Evolutionary conservation across 2,329 filamentous ascomycete genomes (phyloP).

Genomic region (Calonectria honghensis): DNA sequence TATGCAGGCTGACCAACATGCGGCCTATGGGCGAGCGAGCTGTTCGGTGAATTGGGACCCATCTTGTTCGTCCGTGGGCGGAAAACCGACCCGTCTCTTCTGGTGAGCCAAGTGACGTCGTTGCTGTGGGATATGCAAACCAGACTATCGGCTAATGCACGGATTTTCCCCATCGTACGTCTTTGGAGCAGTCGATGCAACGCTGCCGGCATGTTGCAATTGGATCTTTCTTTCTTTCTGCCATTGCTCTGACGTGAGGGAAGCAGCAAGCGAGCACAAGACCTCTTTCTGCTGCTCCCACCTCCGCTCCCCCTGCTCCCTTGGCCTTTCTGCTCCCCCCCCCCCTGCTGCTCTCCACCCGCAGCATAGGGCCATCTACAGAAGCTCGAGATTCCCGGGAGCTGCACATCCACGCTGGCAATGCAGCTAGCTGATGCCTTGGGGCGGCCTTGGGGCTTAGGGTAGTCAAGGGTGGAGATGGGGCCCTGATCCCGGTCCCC

Average conservation of each 20-base stretch:
- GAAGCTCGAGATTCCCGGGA: not conserved
- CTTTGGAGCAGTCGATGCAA: constrained; percentile 1
- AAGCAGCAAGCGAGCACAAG: constrained; percentile 18
- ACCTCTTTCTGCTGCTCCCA: not conserved
- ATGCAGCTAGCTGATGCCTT: constrained; percentile 18
- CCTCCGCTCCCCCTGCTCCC: not conserved
- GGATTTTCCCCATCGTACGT: constrained; percentile 16
- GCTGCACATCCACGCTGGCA: constrained; percentile 15
- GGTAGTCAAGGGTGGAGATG: not conserved
- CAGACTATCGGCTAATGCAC: not conserved
- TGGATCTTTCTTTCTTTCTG: not conserved
- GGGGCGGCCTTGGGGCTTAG: not conserved
- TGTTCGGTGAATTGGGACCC: not conserved
- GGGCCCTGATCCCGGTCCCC: constrained; percentile 3
- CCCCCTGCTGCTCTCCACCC: not conserved
- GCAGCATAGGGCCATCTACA: constrained; percentile 1
- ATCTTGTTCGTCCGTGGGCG: not conserved
- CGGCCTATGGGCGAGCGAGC: not conserved
- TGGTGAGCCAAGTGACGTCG: constrained; percentile 10
- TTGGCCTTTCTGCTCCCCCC: not conserved
- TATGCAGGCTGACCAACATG: constrained; percentile 32
- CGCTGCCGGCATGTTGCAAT: constrained; percentile 17
- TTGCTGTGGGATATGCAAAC: constrained; percentile 26
- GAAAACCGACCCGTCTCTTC: not conserved
- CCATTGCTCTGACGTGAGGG: not conserved